phyloP scores from a whole-genome alignment of 2,329 filamentous ascomycete species.

The Xylariaceae sp. region DNA sequence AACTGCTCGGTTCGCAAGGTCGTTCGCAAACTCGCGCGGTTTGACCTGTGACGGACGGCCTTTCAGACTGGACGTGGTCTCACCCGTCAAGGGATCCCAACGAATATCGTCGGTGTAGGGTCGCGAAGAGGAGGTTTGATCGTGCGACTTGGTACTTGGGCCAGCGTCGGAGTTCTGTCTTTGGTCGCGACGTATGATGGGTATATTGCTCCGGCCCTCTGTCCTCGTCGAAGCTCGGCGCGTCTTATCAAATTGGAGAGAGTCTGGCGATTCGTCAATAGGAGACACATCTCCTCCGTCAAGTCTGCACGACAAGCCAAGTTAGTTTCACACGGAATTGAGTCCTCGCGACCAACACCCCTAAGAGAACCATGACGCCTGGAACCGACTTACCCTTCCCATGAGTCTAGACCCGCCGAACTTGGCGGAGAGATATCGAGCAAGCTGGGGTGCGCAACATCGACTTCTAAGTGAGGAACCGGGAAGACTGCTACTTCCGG shows the following conservation, averaged over 20 bases:
- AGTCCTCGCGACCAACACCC: neutral
- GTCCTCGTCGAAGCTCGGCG: slow-evolving; percentile 22
- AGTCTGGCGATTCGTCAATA: slow-evolving; percentile 42
- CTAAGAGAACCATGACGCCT: neutral
- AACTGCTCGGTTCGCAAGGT: slow-evolving; percentile 29
- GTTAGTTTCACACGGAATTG: slow-evolving; percentile 22
- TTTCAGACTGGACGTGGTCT: slow-evolving; percentile 53
- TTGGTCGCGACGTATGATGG: slow-evolving; percentile 48
- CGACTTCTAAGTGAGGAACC: slow-evolving; percentile 27
- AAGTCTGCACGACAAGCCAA: slow-evolving; percentile 23
- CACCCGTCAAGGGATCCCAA: slow-evolving; percentile 64
- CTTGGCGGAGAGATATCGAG: slow-evolving; percentile 51
- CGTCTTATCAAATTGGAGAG: slow-evolving; percentile 31
- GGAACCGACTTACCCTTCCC: slow-evolving; percentile 39
- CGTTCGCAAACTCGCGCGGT: slow-evolving; percentile 45
- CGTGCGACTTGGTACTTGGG: slow-evolving; percentile 33
- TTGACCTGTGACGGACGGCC: slow-evolving; percentile 54
- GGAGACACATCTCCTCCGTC: slow-evolving; percentile 45
- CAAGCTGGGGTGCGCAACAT: slow-evolving; percentile 23
- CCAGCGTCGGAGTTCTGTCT: slow-evolving; percentile 41
- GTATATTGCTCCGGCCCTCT: slow-evolving; percentile 41
- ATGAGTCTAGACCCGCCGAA: slow-evolving; percentile 45
- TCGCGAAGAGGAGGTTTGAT: slow-evolving; percentile 32
- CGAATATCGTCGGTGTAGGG: slow-evolving; percentile 39
- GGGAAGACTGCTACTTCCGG: slow-evolving; percentile 35